Evolutionary conservation across 1,139 yeast genomes (phyloP).

Genomic region (Yamadazyma jaroonii): DNA sequence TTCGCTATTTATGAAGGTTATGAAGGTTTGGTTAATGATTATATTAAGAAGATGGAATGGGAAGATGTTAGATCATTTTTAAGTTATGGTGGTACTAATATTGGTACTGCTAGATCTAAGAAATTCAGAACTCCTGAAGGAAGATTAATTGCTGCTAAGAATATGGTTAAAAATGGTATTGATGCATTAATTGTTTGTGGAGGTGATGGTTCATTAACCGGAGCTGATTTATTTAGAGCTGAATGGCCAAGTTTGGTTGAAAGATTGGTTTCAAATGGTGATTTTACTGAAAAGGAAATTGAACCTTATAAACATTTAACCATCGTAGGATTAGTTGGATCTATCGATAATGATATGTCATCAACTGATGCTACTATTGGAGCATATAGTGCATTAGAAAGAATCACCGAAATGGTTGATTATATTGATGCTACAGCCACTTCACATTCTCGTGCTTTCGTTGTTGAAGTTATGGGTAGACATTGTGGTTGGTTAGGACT

Average conservation of each 20-base stretch:
- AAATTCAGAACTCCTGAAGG: slow-evolving; percentile 69
- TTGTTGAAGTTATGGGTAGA: slow-evolving; percentile 87
- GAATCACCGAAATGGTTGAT: slow-evolving; percentile 77
- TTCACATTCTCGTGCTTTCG: slow-evolving; percentile 80
- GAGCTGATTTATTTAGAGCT: slow-evolving; percentile 73
- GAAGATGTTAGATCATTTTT: slow-evolving; percentile 74
- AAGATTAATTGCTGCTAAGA: slow-evolving; percentile 62
- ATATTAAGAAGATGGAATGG: slow-evolving; percentile 68
- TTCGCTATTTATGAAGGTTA: slow-evolving; percentile 77
- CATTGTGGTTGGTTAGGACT: slow-evolving; percentile 87
- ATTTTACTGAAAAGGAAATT: slow-evolving; percentile 50
- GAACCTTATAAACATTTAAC: slow-evolving; percentile 56
- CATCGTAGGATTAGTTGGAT: slow-evolving; percentile 77
- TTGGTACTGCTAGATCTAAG: slow-evolving; percentile 77
- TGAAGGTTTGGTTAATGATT: slow-evolving; percentile 64
- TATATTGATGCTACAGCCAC: slow-evolving; percentile 83
- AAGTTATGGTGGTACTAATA: slow-evolving; percentile 75
- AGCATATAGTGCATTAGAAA: slow-evolving; percentile 71
- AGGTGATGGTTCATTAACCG: slow-evolving; percentile 83
- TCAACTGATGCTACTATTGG: slow-evolving; percentile 82
- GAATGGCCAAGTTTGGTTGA: slow-evolving; percentile 77
- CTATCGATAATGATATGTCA: slow-evolving; percentile 83
- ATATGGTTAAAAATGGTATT: slow-evolving; percentile 68
- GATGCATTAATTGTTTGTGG: slow-evolving; percentile 82
- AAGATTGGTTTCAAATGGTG: slow-evolving; percentile 52